Evolutionary conservation across 805 yeast species (phyloP), one percentile per base, ranked within the genome.

Genomic region (Starmerella stigmatis): DNA sequence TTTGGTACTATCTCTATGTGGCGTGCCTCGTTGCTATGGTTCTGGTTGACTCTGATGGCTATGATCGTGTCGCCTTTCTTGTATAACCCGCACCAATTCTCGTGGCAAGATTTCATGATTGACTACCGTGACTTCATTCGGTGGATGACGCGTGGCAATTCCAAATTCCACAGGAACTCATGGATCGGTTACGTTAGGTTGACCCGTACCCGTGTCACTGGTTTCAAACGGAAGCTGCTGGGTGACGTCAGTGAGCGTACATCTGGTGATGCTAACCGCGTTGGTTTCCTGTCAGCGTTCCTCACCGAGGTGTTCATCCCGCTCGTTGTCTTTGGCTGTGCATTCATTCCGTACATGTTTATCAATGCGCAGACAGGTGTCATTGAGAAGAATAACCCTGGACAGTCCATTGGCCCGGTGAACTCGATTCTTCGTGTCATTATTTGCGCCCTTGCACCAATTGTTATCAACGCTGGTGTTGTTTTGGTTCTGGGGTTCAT

Each of bases 81-180:
- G 50, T 92, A 86, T 77, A 92, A 92, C 69, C 98, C 98, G 39
- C 96, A 89, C 69, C 97, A 92, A 71, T 92, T 88, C 66, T 78
- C 96, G 42, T 81, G 94, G 88, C 83, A 80, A 63, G 96, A 88
- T 67, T 89, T 82, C 76, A 86, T 89, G 68, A 78, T 89, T 63
- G 98, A 92, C 66, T 92, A 92, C 75, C 78, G 95, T 65, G 94
- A 86, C 62, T 92, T 76, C 68, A 80, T 88, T 60, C 70, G 81
- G 48, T 88, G 96, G 96, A 61, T 89, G 41, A 76, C 80, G 3
- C 70, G 86, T 49, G 96, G 96, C 9, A 85, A 86, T 59, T 65
- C 77, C 16, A 70, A 69, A 52, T 74, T 75, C 70, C 79, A 76
- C 54, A 62, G 65, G 42, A 75, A 79, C 57, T 84, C 95, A 0